Conservation (phyloP, 257 asterid genomes). For the Ligustrum vulgare region DNA sequence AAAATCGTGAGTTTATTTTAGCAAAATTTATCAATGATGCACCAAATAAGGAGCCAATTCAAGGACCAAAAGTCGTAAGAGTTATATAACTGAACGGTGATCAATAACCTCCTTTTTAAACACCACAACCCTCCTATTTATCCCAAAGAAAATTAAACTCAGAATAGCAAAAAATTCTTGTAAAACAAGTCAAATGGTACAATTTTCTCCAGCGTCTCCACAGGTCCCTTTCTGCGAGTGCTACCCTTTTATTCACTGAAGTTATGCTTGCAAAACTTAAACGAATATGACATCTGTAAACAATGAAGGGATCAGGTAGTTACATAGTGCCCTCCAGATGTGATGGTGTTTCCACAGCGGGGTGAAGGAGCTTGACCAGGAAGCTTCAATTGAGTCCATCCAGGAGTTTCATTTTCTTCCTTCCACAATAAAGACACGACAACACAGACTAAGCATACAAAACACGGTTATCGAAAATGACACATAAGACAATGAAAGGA, state of each 20-base stretch:
- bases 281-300: constrained; percentile 9
- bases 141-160: neutral
- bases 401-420: constrained; percentile 96
- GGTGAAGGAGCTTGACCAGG: constrained; percentile 99
- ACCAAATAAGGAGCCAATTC: neutral
- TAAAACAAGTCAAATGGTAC: neutral
- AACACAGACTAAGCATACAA: constrained; percentile 20
- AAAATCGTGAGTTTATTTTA: neutral
- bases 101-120: neutral
- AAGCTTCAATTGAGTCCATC: constrained; percentile 98
- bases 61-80: neutral
- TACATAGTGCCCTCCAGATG: constrained; percentile 95
- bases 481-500: constrained; percentile 4
- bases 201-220: neutral
- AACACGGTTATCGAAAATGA: neutral
- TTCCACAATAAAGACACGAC: constrained; percentile 59
- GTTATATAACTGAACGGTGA: neutral
- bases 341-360: constrained; percentile 91
- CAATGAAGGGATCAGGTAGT: constrained; percentile 26
- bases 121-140: neutral
- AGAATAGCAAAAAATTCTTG: neutral
- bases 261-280: neutral
- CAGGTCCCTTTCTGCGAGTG: neutral
- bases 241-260: neutral
- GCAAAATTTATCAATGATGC: neutral